Conservation (phyloP, 768 basidiomycete genomes). For the Lentinula aciculospora region DNA sequence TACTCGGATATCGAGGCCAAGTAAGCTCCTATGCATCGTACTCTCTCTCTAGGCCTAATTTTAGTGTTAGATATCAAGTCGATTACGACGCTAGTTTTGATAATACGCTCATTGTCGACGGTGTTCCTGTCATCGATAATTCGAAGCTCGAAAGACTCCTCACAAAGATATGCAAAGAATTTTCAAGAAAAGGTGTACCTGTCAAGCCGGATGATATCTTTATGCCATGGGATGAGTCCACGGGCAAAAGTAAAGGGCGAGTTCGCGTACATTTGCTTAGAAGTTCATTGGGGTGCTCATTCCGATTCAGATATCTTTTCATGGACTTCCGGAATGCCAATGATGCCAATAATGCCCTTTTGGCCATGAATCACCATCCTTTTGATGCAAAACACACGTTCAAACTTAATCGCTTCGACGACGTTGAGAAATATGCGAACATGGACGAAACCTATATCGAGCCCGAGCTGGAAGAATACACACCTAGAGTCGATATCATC, state of each 20-base stretch:
- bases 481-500: slow-evolving; percentile 52
- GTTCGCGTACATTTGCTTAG: slow-evolving; percentile 14
- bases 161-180: slow-evolving; percentile 77
- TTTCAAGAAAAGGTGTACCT: slow-evolving; percentile 72
- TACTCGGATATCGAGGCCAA: slow-evolving; percentile 86
- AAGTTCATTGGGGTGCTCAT: background rate
- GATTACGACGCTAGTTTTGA: slow-evolving; percentile 84
- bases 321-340: slow-evolving; percentile 69
- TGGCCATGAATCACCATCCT: slow-evolving; percentile 65
- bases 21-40: slow-evolving; percentile 32
- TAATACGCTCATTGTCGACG: slow-evolving; percentile 89
- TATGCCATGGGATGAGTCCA: slow-evolving; percentile 82
- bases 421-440: slow-evolving; percentile 77
- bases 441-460: slow-evolving; percentile 78
- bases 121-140: slow-evolving; percentile 85
- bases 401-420: slow-evolving; percentile 80
- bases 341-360: slow-evolving; percentile 64
- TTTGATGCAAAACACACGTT: slow-evolving; percentile 89
- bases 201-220: slow-evolving; percentile 75
- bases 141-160: slow-evolving; percentile 80
- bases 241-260: slow-evolving; percentile 90
- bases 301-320: slow-evolving; percentile 63
- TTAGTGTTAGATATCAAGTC: slow-evolving; percentile 67
- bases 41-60: slow-evolving; percentile 6
- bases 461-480: slow-evolving; percentile 68